These are phyloP conservation scores for Eimeria praecox DNA, from an alignment of 169 alveolate species.

Conservation along the genomic window DNA sequence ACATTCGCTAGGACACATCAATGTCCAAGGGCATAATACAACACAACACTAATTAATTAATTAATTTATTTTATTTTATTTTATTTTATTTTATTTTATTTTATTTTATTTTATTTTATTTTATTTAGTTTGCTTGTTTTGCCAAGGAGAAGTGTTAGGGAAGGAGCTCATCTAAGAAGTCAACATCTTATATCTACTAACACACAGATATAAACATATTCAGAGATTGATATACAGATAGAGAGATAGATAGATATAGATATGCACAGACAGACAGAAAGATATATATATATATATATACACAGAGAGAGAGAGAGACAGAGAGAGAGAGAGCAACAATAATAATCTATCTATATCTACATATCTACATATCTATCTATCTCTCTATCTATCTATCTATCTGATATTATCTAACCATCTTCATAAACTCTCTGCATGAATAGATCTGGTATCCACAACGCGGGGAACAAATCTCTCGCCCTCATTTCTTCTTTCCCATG, in stretches of 20 bases:
- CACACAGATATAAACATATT: too few species aligned
- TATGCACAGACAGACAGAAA: not conserved
- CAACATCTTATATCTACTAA: too few species aligned
- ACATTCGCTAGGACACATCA: slow-evolving; percentile 39
- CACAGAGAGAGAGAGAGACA: too few species aligned
- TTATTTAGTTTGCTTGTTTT: too few species aligned
- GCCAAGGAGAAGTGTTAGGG: too few species aligned
- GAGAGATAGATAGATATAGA: not conserved
- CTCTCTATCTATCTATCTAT: not conserved
- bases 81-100: too few species aligned
- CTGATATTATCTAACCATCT: slow-evolving; percentile 87
- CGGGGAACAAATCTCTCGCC: slow-evolving; percentile 99
- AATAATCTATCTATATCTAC: not conserved
- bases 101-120: not conserved
- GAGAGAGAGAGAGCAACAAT: too few species aligned
- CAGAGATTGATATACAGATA: too few species aligned
- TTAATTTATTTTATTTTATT: too few species aligned
- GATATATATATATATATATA: not conserved
- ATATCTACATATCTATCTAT: not conserved
- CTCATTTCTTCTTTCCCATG: slow-evolving; percentile 99
- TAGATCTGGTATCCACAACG: slow-evolving; percentile 99
- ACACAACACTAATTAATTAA: too few species aligned
- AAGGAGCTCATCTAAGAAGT: too few species aligned
- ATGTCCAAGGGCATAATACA: not conserved
- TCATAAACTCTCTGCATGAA: slow-evolving; percentile 98